Percentiles rank a stretch among this genome's conserved stretches.
These are phyloP conservation scores for Gymnopilus dilepis DNA, from an alignment of 768 basidiomycete genomes.

Conservation along the genomic window DNA sequence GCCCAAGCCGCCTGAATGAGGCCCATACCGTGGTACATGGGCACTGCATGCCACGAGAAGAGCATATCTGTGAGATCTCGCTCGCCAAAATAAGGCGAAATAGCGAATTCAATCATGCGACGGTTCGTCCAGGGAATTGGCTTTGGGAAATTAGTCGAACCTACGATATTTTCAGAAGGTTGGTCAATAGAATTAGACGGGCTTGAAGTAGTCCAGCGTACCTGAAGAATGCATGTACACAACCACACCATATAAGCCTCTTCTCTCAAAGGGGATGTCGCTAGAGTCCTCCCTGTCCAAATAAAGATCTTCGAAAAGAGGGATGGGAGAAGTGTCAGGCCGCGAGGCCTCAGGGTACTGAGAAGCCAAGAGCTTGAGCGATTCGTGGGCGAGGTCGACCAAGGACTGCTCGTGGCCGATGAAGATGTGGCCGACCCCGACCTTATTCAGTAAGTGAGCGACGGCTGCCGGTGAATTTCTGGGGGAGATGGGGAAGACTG, in stretches of 20 bases:
- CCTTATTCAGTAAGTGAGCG: slow-evolving; percentile 15
- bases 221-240: slow-evolving; percentile 17
- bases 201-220: neutral
- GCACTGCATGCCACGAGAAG: slow-evolving; percentile 8
- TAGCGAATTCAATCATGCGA: neutral
- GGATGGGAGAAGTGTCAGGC: slow-evolving; percentile 1
- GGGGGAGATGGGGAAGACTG: slow-evolving; percentile 20
- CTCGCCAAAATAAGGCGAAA: slow-evolving; percentile 13
- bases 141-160: slow-evolving; percentile 11
- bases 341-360: neutral
- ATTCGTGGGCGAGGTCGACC: slow-evolving; percentile 4
- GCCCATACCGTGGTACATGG: slow-evolving; percentile 15
- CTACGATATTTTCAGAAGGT: neutral
- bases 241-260: neutral
- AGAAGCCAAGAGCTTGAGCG: neutral
- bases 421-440: slow-evolving; percentile 8
- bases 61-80: slow-evolving; percentile 8
- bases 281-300: neutral
- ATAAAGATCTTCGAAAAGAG: slow-evolving; percentile 12
- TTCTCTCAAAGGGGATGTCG: neutral
- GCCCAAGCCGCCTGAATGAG: slow-evolving; percentile 5
- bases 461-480: slow-evolving; percentile 19
- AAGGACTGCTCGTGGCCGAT: slow-evolving; percentile 11
- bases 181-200: neutral
- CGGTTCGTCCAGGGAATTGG: slow-evolving; percentile 13